Conservation (phyloP, 148 eudicot species). For the Chenopodium suecicum region DNA sequence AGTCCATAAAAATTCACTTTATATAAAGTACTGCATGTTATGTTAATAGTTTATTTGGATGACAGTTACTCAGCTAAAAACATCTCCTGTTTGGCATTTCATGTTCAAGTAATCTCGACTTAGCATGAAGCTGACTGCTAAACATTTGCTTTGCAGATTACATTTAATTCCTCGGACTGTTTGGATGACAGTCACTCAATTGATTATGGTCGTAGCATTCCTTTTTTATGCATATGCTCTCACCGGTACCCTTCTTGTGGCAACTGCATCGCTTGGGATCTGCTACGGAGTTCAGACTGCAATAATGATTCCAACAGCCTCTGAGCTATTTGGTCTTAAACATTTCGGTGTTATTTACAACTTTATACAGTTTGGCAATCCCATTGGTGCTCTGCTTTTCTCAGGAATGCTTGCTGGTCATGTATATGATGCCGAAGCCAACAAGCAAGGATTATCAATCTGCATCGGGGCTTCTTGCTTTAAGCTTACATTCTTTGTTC, state of each 20-base stretch:
- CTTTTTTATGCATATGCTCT: slow-evolving; percentile 77
- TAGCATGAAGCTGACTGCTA: slow-evolving; percentile 19
- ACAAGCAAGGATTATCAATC: slow-evolving; percentile 61
- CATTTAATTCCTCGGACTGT: slow-evolving; percentile 74
- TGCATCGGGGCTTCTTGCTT: slow-evolving; percentile 80
- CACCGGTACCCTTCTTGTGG: slow-evolving; percentile 63
- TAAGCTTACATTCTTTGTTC: slow-evolving; percentile 70
- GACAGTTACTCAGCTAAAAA: too few species aligned
- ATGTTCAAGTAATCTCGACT: not conserved
- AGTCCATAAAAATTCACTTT: too few species aligned
- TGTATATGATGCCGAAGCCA: slow-evolving; percentile 76
- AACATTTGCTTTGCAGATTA: slow-evolving; percentile 45
- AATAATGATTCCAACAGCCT: slow-evolving; percentile 89
- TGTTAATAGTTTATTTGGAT: too few species aligned
- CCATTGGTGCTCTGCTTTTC: slow-evolving; percentile 81
- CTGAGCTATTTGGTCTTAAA: slow-evolving; percentile 85
- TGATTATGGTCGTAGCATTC: slow-evolving; percentile 62
- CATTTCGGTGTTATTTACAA: slow-evolving; percentile 87
- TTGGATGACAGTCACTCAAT: slow-evolving; percentile 80
- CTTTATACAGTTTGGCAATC: slow-evolving; percentile 83
- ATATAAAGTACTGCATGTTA: too few species aligned
- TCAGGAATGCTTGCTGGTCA: slow-evolving; percentile 79
- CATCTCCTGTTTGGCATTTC: not conserved
- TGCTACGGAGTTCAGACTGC: slow-evolving; percentile 90
- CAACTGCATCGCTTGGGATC: slow-evolving; percentile 80